Percentiles rank a stretch among this genome's conserved stretches.
Conservation (phyloP, 2,329 filamentous ascomycete genomes). For the Daldinia sp. region DNA sequence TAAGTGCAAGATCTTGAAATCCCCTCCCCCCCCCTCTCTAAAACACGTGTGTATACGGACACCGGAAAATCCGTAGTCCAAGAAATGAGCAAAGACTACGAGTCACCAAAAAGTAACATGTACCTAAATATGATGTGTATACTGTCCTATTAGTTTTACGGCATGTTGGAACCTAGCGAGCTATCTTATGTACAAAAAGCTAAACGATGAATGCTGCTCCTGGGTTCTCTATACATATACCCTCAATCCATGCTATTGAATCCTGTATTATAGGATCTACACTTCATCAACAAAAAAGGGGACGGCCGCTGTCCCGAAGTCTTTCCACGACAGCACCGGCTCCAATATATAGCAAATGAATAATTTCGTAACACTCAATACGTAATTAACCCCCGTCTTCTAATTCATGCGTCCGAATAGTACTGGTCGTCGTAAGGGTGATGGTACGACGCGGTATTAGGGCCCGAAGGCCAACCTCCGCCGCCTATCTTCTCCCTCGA, state of each 20-base stretch:
- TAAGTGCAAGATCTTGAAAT: no score
- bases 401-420: slow-evolving; percentile 60
- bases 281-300: background rate
- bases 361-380: slow-evolving; percentile 13
- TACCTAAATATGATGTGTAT: slow-evolving; percentile 8
- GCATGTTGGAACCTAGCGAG: slow-evolving; percentile 15
- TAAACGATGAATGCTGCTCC: slow-evolving; percentile 10
- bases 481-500: slow-evolving; percentile 60
- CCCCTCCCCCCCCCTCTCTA: no score
- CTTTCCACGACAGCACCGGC: slow-evolving; percentile 9
- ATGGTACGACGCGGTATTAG: slow-evolving; percentile 34
- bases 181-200: slow-evolving; percentile 25
- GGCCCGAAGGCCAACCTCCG: slow-evolving; percentile 54
- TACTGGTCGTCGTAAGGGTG: slow-evolving; percentile 64
- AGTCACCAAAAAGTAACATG: no score
- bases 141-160: slow-evolving; percentile 27
- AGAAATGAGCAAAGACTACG: background rate
- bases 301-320: slow-evolving; percentile 3
- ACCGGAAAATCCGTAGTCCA: background rate
- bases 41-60: background rate
- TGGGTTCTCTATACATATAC: slow-evolving; percentile 21
- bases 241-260: slow-evolving; percentile 21
- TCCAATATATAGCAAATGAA: slow-evolving; percentile 24
- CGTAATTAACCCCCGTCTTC: background rate
- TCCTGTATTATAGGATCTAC: slow-evolving; percentile 16